These are phyloP conservation scores for Symbiodinium pilosum DNA, from an alignment of 73 alveolate species.

Conservation along the genomic window DNA sequence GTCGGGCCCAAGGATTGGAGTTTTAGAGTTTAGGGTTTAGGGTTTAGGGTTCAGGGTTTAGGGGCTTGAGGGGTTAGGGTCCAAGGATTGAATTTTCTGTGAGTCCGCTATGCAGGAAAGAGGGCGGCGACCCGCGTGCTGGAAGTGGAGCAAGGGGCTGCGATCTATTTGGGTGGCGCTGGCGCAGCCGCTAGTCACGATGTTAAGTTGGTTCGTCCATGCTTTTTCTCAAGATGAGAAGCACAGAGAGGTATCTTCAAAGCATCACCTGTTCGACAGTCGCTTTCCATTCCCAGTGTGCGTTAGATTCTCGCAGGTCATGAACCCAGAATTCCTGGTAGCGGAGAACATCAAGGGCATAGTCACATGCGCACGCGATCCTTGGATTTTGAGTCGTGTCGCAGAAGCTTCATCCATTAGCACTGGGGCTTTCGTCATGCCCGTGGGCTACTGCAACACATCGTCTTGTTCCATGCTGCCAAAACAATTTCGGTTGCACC, in stretches of 20 bases:
- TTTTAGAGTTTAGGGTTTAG: no score
- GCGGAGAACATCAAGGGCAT: not conserved
- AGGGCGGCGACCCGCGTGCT: not conserved
- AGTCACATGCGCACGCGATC: slow-evolving; percentile 1
- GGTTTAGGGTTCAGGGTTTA: not conserved
- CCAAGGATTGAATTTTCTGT: not conserved
- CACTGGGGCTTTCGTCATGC: no score
- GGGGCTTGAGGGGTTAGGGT: not conserved
- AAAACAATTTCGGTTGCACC: no score
- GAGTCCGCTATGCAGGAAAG: not conserved
- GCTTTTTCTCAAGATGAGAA: no score
- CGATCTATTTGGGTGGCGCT: not conserved
- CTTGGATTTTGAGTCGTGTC: not conserved
- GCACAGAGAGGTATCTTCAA: no score
- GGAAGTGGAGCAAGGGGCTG: not conserved
- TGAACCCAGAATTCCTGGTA: not conserved
- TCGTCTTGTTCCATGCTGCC: no score
- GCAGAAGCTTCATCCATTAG: no score
- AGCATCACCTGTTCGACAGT: no score
- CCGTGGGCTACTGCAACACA: no score
- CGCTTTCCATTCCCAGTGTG: no score
- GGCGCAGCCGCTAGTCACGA: not conserved
- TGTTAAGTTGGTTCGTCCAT: no score
- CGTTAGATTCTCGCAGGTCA: not conserved
- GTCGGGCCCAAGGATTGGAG: no score